Percentiles rank a stretch among this genome's conserved stretches.
Evolutionary conservation across 2,329 filamentous ascomycete genomes (phyloP).

Genomic region (Arthroderma sp.): DNA sequence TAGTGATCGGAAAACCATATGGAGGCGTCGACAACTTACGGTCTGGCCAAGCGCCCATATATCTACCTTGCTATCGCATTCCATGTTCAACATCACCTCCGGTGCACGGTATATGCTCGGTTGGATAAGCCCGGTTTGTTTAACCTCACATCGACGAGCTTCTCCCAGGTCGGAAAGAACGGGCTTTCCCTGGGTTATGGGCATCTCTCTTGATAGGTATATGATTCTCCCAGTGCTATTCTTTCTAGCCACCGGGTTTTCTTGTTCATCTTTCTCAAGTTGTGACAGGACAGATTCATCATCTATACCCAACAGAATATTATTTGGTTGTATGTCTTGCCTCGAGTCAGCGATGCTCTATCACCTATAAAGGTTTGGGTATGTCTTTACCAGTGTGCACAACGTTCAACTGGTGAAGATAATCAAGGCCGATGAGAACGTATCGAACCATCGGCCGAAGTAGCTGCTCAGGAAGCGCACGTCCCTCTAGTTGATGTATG

Average conservation of each 20-base stretch:
- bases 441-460: neutral
- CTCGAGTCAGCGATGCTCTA: too few species aligned
- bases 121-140: slow-evolving; percentile 15
- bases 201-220: slow-evolving; percentile 15
- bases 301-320: slow-evolving; percentile 19
- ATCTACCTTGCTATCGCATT: slow-evolving; percentile 18
- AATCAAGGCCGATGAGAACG: slow-evolving; percentile 2
- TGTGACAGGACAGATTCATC: slow-evolving; percentile 17
- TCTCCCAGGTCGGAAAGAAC: slow-evolving; percentile 20
- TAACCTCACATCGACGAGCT: slow-evolving; percentile 11
- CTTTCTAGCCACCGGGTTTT: slow-evolving; percentile 18
- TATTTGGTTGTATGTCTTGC: slow-evolving; percentile 20
- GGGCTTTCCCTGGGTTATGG: slow-evolving; percentile 12
- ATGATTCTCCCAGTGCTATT: slow-evolving; percentile 15
- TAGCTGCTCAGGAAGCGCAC: neutral
- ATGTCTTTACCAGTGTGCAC: slow-evolving; percentile 2
- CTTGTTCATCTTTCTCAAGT: slow-evolving; percentile 18
- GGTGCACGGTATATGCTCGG: slow-evolving; percentile 19
- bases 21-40: neutral
- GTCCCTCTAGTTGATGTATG: slow-evolving; percentile 1
- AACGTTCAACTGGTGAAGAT: slow-evolving; percentile 1
- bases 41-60: slow-evolving; percentile 18
- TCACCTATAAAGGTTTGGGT: neutral
- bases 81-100: slow-evolving; percentile 18
- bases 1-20: neutral